A percentile compares a stretch with the other conserved stretches of the same genome.
Conservation (phyloP, 805 yeast species). For the Lipomyces japonicus region DNA sequence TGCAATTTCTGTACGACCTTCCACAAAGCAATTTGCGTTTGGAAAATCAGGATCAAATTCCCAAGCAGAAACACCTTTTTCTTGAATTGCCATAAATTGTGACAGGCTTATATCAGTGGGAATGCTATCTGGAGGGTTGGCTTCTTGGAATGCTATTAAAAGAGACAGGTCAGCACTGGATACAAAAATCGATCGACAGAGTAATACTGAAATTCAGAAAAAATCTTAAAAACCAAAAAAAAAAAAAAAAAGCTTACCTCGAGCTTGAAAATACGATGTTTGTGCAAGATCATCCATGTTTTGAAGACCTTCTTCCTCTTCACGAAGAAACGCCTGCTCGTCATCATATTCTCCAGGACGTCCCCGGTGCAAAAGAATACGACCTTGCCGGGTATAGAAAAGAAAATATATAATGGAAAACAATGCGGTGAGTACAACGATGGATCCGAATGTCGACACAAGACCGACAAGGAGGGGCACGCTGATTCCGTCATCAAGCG, state of each 20-base stretch:
- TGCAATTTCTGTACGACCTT: slow-evolving; percentile 55
- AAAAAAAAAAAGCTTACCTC: slow-evolving; percentile 37
- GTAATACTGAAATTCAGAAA: neutral
- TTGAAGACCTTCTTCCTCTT: slow-evolving; percentile 58
- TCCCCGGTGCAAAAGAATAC: slow-evolving; percentile 41
- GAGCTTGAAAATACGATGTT: slow-evolving; percentile 63
- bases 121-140: slow-evolving; percentile 43
- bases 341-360: slow-evolving; percentile 63
- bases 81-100: slow-evolving; percentile 67
- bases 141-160: slow-evolving; percentile 38
- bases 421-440: slow-evolving; percentile 32
- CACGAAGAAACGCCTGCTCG: slow-evolving; percentile 56
- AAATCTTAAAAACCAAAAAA: neutral
- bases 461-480: slow-evolving; percentile 42
- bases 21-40: slow-evolving; percentile 57
- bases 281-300: slow-evolving; percentile 53
- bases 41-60: slow-evolving; percentile 57
- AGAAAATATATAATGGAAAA: slow-evolving; percentile 37
- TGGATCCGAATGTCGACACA: slow-evolving; percentile 39
- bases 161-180: neutral
- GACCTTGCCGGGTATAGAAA: slow-evolving; percentile 35
- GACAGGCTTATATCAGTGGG: slow-evolving; percentile 48
- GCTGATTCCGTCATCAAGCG: slow-evolving; percentile 30
- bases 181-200: neutral
- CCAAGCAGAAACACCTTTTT: slow-evolving; percentile 87